Conservation (phyloP, 2,329 filamentous ascomycete species). For the Achaetomium macrosporum region DNA sequence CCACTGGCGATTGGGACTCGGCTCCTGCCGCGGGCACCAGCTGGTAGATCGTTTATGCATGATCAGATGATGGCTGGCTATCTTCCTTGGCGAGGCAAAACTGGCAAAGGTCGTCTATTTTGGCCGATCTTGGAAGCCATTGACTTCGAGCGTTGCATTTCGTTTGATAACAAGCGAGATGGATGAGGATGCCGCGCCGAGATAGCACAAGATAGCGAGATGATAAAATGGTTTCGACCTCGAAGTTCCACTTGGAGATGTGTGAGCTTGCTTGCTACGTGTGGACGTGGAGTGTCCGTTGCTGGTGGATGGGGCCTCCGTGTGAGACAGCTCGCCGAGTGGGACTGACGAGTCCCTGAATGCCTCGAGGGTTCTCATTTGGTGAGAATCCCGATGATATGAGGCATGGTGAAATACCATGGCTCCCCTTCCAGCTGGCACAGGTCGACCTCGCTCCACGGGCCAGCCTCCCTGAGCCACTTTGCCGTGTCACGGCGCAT, state of each 20-base stretch:
- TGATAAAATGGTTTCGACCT: neutral
- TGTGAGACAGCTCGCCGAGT: too few species aligned
- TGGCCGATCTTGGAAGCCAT: constrained; percentile 3
- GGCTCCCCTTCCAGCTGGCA: constrained; percentile 35
- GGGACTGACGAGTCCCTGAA: neutral
- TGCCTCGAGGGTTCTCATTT: constrained; percentile 34
- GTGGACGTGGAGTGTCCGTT: neutral
- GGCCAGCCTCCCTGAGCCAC: constrained; percentile 42
- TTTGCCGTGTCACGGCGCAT: constrained; percentile 44
- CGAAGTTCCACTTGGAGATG: neutral
- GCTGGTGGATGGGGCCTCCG: neutral
- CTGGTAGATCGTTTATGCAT: constrained; percentile 8
- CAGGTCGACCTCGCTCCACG: constrained; percentile 47
- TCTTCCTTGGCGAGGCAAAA: neutral
- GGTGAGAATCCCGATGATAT: constrained; percentile 46
- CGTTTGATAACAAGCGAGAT: neutral
- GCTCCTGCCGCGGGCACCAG: neutral
- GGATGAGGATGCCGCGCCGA: neutral
- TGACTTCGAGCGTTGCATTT: constrained; percentile 4
- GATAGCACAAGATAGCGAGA: neutral
- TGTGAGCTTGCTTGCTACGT: neutral
- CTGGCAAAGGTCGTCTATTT: neutral
- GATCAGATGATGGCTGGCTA: constrained; percentile 2
- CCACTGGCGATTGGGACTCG: neutral
- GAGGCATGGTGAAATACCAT: constrained; percentile 41